These are phyloP conservation scores for Aspergillus tamarii DNA, from an alignment of 2,329 filamentous ascomycete genomes.

Conservation along the genomic window DNA sequence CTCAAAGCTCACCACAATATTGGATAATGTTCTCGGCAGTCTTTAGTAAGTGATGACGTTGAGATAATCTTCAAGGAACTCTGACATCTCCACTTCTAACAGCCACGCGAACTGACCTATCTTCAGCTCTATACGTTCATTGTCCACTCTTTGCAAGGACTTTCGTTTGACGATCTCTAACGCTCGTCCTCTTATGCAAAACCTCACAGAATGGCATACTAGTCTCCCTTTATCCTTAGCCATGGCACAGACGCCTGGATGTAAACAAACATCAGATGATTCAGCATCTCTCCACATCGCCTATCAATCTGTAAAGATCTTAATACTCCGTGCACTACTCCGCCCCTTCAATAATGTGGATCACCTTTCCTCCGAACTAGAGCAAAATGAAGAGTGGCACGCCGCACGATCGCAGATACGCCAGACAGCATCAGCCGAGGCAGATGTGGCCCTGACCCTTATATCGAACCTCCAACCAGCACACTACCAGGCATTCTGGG, in stretches of 20 bases:
- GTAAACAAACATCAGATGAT: neutral
- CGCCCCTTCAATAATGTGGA: neutral
- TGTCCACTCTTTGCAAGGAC: constrained; percentile 4
- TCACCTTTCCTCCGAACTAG: neutral
- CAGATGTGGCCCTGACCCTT: neutral
- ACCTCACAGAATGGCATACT: neutral
- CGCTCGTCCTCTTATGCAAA: constrained; percentile 2
- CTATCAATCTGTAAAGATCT: constrained; percentile 3
- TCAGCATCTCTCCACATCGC: constrained; percentile 4
- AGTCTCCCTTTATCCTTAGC: neutral
- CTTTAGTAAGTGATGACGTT: neutral
- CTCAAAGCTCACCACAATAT: neutral
- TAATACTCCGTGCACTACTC: constrained; percentile 6
- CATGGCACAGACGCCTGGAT: neutral
- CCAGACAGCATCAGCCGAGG: neutral
- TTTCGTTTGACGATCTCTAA: neutral
- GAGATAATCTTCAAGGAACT: neutral
- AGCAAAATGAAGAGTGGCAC: neutral
- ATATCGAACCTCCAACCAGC: neutral
- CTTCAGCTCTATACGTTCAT: neutral
- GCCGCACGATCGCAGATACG: neutral
- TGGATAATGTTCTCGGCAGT: neutral
- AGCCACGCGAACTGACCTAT: neutral
- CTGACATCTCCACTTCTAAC: neutral
- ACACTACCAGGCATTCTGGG: constrained; percentile 8